These are phyloP conservation scores for Penicillium nucicola DNA, from an alignment of 495 filamentous ascomycete species.

Conservation along the genomic window DNA sequence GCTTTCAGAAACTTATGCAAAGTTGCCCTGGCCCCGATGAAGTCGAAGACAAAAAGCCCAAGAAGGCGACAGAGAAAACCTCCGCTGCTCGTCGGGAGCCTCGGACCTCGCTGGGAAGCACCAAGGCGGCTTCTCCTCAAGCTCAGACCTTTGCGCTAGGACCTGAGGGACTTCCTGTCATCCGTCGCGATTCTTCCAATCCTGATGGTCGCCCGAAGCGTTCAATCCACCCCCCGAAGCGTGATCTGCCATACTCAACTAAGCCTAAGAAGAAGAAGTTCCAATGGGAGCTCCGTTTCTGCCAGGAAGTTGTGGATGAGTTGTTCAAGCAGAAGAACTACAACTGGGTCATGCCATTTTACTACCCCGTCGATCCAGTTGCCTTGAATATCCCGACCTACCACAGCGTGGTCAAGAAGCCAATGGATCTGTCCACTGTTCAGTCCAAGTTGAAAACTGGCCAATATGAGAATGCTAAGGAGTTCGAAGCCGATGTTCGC, in stretches of 20 bases:
- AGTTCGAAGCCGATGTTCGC: conserved; percentile 79
- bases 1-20: conserved; percentile 58
- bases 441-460: conserved; percentile 70
- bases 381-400: conserved; percentile 92
- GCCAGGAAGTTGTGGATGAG: conserved; percentile 76
- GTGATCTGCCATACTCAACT: conserved; percentile 79
- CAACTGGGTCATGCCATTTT: conserved; percentile 64
- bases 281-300: conserved; percentile 84
- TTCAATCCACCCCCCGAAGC: conserved; percentile 88
- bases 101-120: conserved; percentile 40
- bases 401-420: conserved; percentile 88
- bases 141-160: conserved; percentile 74
- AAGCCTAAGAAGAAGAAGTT: conserved; percentile 92
- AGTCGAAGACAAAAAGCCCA: conserved; percentile 59
- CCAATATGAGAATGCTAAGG: conserved; percentile 78
- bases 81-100: conserved; percentile 53
- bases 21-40: conserved; percentile 49
- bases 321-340: conserved; percentile 71
- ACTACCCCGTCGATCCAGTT: conserved; percentile 84
- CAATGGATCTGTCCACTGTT: conserved; percentile 89
- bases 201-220: conserved; percentile 81
- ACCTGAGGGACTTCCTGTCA: conserved; percentile 82
- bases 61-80: conserved; percentile 50
- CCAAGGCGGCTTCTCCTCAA: conserved; percentile 48
- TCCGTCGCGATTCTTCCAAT: conserved; percentile 81